These are phyloP conservation scores for Solanum paucissectum DNA, from an alignment of 257 asterid species.

Conservation along the genomic window DNA sequence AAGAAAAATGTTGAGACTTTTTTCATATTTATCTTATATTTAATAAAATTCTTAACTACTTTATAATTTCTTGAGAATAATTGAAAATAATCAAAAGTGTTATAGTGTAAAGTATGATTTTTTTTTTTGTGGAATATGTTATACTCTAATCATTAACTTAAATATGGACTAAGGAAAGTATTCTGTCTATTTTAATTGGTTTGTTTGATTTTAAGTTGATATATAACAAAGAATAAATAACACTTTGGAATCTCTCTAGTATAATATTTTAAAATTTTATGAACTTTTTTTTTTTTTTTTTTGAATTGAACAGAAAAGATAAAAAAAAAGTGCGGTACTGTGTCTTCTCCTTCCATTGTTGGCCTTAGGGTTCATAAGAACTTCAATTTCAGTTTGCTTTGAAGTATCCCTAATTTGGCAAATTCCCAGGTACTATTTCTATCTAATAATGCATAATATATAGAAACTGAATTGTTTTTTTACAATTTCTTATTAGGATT, in stretches of 20 bases:
- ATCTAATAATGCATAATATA: background rate
- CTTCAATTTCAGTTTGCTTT: background rate
- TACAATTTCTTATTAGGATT: background rate
- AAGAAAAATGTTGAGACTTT: background rate
- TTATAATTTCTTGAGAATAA: too few species aligned
- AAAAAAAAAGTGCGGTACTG: background rate
- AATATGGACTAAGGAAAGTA: background rate
- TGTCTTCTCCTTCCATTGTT: background rate
- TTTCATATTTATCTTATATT: too few species aligned
- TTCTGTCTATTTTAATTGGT: too few species aligned
- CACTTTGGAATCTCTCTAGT: background rate
- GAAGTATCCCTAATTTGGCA: background rate
- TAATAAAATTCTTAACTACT: too few species aligned
- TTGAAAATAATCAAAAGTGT: too few species aligned
- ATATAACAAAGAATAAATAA: too few species aligned
- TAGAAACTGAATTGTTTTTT: background rate
- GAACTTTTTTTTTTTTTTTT: too few species aligned
- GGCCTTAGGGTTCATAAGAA: background rate
- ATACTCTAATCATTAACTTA: background rate
- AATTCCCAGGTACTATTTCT: background rate
- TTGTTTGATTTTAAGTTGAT: too few species aligned
- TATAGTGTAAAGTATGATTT: too few species aligned
- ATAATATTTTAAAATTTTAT: too few species aligned
- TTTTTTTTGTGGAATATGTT: too few species aligned
- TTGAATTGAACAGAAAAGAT: background rate